These are phyloP conservation scores for Cladosporium sp. DNA, from an alignment of 2,329 filamentous ascomycete genomes.

Conservation along the genomic window DNA sequence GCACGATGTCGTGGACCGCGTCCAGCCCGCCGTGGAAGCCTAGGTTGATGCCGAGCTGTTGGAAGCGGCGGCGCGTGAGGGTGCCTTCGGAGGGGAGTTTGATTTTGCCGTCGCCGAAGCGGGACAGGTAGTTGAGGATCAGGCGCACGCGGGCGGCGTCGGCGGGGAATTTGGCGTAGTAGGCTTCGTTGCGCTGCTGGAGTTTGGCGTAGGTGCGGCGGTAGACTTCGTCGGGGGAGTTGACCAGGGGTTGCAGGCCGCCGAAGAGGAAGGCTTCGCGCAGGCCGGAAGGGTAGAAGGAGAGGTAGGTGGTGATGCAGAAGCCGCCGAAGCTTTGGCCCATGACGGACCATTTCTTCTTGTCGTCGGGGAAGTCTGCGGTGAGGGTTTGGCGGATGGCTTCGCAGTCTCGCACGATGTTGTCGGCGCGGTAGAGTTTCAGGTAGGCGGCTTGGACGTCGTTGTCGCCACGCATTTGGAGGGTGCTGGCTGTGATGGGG, in stretches of 20 bases:
- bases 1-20: conserved; percentile 65
- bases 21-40: conserved; percentile 76
- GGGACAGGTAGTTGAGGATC: conserved; percentile 60
- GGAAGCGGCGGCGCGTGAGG: conserved; percentile 68
- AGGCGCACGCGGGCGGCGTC: conserved; percentile 65
- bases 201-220: conserved; percentile 64
- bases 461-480: conserved; percentile 59
- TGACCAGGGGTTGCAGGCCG: conserved; percentile 72
- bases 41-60: conserved; percentile 72
- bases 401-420: conserved; percentile 83
- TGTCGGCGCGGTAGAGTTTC: conserved; percentile 81
- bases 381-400: conserved; percentile 75
- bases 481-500: conserved; percentile 68
- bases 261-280: conserved; percentile 79
- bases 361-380: conserved; percentile 60
- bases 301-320: conserved; percentile 77
- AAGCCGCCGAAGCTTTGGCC: conserved; percentile 94
- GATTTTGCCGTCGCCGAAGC: conserved; percentile 52
- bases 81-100: conserved; percentile 66
- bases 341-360: conserved; percentile 77
- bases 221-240: conserved; percentile 71
- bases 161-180: conserved; percentile 80
- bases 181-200: conserved; percentile 66
- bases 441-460: conserved; percentile 74
- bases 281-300: conserved; percentile 69